Evolutionary conservation across 495 filamentous ascomycete species (phyloP), one percentile per base, ranked within the genome.

Genomic region (Xylaria acuta): DNA sequence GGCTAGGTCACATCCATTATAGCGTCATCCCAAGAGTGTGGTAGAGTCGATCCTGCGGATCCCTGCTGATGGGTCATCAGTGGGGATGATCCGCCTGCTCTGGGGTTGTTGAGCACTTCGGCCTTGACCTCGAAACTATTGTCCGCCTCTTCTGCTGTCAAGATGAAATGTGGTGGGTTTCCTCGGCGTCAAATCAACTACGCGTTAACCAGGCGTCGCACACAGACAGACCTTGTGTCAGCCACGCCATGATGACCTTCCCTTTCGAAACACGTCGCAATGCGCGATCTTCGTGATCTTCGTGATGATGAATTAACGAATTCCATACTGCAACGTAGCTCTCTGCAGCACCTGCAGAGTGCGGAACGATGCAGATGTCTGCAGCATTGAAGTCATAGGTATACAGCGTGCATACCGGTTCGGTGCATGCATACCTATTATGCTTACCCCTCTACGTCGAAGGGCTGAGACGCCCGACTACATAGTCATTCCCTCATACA

Each of bases 11-110:
- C 41, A 66, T 47, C 5, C 45, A 73, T 72, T 65, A 63, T 77
- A 74, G 56, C 70, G 71, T 75, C 73, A 79, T 76, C 77, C 77
- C 77, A 76, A 72, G 56, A 67, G 74, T 73, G 51, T 77, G 70
- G 63, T 72, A 58, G 69, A 72, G 75, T 69, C 51, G 74, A 76
- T 76, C 75, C 75, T 69, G 71, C 45, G 72, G 74, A 76, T 79
- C 77, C 59, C 74, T 56, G 68, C 66, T 67, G n/a, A 43, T 69
- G 65, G 72, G 38, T 16, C 36, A 67, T 43, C 54, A 43, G 75
- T 77, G 77, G 73, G 70, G 77, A 75, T 60, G 47, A 63, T 72
- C 38, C 5, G 20, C 49, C 64, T 25, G 9, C 34, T 65, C 43
- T 70, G 58, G 47, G 40, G 47, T 40, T 64, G 47, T 71, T 45